These are phyloP conservation scores for Acanthamoeba quina DNA, from an alignment of 208 protist genomes.

Conservation along the genomic window DNA sequence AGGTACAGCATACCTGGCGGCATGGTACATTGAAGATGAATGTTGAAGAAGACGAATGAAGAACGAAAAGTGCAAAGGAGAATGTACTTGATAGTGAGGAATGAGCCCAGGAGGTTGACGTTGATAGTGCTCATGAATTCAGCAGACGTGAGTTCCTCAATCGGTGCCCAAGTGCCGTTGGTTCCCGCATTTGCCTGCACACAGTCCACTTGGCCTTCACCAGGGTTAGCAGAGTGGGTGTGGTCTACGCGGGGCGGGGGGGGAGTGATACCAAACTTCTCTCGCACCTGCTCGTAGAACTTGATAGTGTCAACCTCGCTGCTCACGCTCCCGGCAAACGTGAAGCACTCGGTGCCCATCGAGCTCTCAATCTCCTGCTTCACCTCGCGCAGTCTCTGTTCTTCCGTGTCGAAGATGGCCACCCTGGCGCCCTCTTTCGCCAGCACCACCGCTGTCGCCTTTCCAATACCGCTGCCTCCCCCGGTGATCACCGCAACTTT, in stretches of 20 bases:
- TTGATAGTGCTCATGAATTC: conserved; percentile 59
- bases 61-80: not conserved
- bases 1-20: not conserved
- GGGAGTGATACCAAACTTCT: not conserved
- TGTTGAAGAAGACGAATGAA: not conserved
- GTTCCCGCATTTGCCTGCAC: conserved; percentile 62
- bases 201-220: conserved; percentile 52
- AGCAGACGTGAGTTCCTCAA: conserved; percentile 69
- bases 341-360: conserved; percentile 13
- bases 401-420: not conserved
- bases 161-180: conserved; percentile 71
- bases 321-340: conserved; percentile 22
- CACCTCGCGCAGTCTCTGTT: not conserved
- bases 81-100: conserved; percentile 18
- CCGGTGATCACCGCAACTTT: conserved; percentile 70
- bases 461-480: conserved; percentile 51
- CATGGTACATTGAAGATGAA: not conserved
- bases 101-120: conserved; percentile 33
- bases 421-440: conserved; percentile 49
- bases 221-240: not conserved
- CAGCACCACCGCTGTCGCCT: conserved; percentile 1
- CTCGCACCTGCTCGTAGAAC: conserved; percentile 1
- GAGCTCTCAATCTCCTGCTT: conserved; percentile 9
- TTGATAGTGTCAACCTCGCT: conserved; percentile 11
- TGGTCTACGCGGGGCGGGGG: not conserved